Percentiles rank a stretch among this genome's conserved stretches.
Evolutionary conservation across 2,329 filamentous ascomycete genomes (phyloP).

Genomic region (Colletotrichum sp.): DNA sequence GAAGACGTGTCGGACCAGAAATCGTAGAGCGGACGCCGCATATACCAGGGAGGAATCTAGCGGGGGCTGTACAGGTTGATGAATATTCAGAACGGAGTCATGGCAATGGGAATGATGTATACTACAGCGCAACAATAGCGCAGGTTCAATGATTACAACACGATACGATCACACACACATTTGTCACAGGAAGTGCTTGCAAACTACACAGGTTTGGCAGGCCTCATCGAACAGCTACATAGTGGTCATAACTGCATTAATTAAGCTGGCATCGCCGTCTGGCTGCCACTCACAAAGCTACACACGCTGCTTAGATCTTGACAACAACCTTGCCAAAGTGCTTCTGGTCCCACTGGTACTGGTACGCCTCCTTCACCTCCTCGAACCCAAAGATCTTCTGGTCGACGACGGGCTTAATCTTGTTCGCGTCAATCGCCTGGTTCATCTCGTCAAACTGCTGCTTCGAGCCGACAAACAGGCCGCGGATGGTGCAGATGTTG

Average conservation of each 20-base stretch:
- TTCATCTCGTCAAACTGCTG: conserved; percentile 21
- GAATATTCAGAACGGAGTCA: not conserved
- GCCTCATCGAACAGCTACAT: not conserved
- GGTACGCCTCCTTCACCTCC: conserved; percentile 20
- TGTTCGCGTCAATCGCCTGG: conserved; percentile 15
- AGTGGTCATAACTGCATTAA: not conserved
- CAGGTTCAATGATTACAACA: not conserved
- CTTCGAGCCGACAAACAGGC: conserved; percentile 12
- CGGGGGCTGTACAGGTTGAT: not conserved
- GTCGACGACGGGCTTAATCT: conserved; percentile 15
- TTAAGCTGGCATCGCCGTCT: not conserved
- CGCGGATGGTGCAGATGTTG: conserved; percentile 18
- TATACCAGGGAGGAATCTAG: not conserved
- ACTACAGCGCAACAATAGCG: not conserved
- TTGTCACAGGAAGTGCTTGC: not conserved
- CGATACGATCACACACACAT: fast-evolving
- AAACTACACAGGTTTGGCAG: fast-evolving
- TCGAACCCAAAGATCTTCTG: conserved; percentile 14
- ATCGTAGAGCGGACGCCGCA: not conserved
- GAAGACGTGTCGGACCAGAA: conserved; percentile 7
- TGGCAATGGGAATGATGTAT: not conserved
- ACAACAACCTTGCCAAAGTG: conserved; percentile 18
- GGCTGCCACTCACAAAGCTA: not conserved
- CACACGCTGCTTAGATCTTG: not conserved
- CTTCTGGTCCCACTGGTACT: conserved; percentile 15